Percentiles rank a stretch among this genome's conserved stretches.
These are phyloP conservation scores for Otatea glauca DNA, from an alignment of 176 grass and related monocot species.

Conservation along the genomic window DNA sequence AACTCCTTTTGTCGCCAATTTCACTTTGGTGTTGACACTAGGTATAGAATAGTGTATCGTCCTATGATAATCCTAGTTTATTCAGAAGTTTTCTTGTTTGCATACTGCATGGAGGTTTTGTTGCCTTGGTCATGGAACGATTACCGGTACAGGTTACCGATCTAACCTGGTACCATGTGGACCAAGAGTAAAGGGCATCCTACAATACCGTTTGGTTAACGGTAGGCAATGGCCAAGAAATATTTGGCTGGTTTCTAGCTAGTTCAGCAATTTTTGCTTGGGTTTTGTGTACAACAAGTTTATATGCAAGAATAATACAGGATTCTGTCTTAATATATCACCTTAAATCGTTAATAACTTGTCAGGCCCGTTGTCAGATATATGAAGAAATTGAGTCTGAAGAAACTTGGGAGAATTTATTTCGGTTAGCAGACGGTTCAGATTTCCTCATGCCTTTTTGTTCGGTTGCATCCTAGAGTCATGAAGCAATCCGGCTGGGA, in stretches of 20 bases:
- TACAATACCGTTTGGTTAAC: neutral
- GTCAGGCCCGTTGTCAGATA: neutral
- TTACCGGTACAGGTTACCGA: conserved; percentile 16
- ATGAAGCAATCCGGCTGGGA: too few relatives aligned
- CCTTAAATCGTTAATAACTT: neutral
- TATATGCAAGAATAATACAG: neutral
- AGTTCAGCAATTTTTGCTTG: neutral
- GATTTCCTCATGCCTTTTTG: too few relatives aligned
- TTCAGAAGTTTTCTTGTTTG: neutral
- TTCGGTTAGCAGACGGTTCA: too few relatives aligned
- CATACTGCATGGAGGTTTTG: neutral
- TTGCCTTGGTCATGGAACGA: conserved; percentile 9
- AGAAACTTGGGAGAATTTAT: too few relatives aligned
- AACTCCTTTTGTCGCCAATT: neutral
- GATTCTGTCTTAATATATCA: neutral
- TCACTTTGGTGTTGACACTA: neutral
- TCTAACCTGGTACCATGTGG: neutral
- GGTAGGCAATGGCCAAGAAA: neutral
- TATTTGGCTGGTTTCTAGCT: neutral
- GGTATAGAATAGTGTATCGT: neutral
- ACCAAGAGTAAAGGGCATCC: neutral
- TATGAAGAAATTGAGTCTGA: too few relatives aligned
- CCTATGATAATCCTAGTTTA: neutral
- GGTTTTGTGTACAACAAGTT: conserved; percentile 19
- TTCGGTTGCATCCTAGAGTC: too few relatives aligned